Evolutionary conservation across 2,329 filamentous ascomycete genomes (phyloP).

Genomic region (Plenodomus tracheiphilus): DNA sequence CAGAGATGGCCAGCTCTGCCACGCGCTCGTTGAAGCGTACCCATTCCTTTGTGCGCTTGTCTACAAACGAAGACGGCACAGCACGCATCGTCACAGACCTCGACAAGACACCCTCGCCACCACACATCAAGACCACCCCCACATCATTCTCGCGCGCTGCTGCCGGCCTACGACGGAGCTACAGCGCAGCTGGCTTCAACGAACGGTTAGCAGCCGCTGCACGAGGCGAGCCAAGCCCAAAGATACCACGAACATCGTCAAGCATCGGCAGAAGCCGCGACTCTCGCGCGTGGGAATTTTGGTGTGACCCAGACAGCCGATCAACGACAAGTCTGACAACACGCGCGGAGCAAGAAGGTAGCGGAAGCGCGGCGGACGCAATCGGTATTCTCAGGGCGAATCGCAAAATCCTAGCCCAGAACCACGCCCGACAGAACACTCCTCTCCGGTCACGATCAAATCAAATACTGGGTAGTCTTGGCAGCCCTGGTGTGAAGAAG

Average conservation of each 20-base stretch:
- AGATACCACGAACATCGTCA: conserved; percentile 53
- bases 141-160: conserved; percentile 40
- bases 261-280: conserved; percentile 77
- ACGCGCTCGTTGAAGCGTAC: conserved; percentile 44
- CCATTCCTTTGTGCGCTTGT: conserved; percentile 69
- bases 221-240: conserved; percentile 34
- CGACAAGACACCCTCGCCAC: conserved; percentile 70
- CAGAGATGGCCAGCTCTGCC: conserved; percentile 48
- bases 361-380: conserved; percentile 76
- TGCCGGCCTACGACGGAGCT: conserved; percentile 69
- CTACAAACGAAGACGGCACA: conserved; percentile 84
- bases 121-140: conserved; percentile 55
- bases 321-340: conserved; percentile 70
- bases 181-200: conserved; percentile 62
- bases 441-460: conserved; percentile 38
- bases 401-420: conserved; percentile 55
- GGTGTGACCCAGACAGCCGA: conserved; percentile 77
- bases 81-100: conserved; percentile 78
- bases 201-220: conserved; percentile 38
- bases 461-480: conserved; percentile 24
- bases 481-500: conserved; percentile 43
- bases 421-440: conserved; percentile 68
- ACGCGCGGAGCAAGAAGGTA: conserved; percentile 80
- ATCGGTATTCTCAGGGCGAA: conserved; percentile 80
- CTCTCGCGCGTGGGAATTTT: conserved; percentile 88